Evolutionary conservation across 768 basidiomycete species (phyloP).

Genomic region (Collybiopsis luxurians): DNA sequence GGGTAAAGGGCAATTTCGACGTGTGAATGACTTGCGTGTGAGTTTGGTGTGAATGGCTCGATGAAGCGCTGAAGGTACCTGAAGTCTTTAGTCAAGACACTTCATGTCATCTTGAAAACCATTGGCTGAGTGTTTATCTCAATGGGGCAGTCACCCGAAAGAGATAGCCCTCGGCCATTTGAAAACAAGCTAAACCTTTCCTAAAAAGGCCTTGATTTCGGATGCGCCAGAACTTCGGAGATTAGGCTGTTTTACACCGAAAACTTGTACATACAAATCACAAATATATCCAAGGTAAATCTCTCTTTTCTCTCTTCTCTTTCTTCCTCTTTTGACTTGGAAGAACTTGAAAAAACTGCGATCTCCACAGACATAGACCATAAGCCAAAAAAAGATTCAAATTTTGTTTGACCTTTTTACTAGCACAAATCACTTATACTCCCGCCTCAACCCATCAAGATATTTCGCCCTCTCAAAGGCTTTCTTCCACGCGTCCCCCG

Average conservation of each 20-base stretch:
- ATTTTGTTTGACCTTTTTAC: too few species aligned
- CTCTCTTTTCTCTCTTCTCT: not conserved
- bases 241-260: not conserved
- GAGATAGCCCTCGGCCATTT: not conserved
- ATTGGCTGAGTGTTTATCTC: not conserved
- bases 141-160: not conserved
- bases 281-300: not conserved
- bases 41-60: too few species aligned
- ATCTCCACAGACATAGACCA: slow-evolving; percentile 5
- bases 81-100: not conserved
- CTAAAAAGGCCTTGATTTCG: not conserved
- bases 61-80: too few species aligned
- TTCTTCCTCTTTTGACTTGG: not conserved
- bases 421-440: too few species aligned
- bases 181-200: not conserved
- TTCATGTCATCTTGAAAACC: not conserved
- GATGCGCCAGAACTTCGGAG: not conserved
- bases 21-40: too few species aligned
- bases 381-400: too few species aligned
- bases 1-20: too few species aligned
- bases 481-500: too few species aligned
- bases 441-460: too few species aligned
- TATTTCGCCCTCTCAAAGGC: too few species aligned
- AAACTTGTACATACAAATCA: not conserved
- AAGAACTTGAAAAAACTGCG: not conserved